Conservation (phyloP, 225 moss, liverwort and hornwort genomes). For the Lunularia cruciata region DNA sequence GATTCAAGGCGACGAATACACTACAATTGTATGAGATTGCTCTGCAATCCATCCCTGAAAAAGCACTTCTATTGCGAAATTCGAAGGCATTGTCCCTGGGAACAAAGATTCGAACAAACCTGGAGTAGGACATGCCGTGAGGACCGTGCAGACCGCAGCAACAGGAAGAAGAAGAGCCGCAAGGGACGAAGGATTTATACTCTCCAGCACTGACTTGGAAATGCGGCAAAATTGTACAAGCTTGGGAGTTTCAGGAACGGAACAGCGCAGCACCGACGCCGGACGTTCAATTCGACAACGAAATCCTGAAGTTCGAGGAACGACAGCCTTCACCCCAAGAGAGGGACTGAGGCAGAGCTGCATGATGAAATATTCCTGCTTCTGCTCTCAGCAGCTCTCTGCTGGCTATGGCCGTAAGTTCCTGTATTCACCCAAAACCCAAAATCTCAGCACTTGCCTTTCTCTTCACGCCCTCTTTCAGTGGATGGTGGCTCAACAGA, state of each 20-base stretch:
- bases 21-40: no score
- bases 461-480: not conserved
- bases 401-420: slow-evolving; percentile 11
- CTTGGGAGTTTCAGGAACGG: not conserved
- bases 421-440: slow-evolving; percentile 6
- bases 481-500: not conserved
- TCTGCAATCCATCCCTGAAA: no score
- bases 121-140: slow-evolving; percentile 33
- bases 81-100: no score
- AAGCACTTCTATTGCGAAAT: no score
- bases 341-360: slow-evolving; percentile 26
- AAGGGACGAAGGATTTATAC: slow-evolving; percentile 6
- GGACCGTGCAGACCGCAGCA: slow-evolving; percentile 43
- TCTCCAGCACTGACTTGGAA: not conserved
- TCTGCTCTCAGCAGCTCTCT: slow-evolving; percentile 10
- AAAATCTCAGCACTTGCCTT: not conserved
- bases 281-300: not conserved
- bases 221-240: not conserved
- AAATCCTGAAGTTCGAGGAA: not conserved
- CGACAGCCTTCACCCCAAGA: slow-evolving; percentile 6
- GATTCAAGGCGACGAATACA: no score
- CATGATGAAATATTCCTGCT: slow-evolving; percentile 21
- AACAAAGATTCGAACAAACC: slow-evolving; percentile 21
- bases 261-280: not conserved
- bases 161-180: slow-evolving; percentile 43